Conservation (phyloP, 2,329 filamentous ascomycete species). For the Pseudovirgaria hyperparasitica region DNA sequence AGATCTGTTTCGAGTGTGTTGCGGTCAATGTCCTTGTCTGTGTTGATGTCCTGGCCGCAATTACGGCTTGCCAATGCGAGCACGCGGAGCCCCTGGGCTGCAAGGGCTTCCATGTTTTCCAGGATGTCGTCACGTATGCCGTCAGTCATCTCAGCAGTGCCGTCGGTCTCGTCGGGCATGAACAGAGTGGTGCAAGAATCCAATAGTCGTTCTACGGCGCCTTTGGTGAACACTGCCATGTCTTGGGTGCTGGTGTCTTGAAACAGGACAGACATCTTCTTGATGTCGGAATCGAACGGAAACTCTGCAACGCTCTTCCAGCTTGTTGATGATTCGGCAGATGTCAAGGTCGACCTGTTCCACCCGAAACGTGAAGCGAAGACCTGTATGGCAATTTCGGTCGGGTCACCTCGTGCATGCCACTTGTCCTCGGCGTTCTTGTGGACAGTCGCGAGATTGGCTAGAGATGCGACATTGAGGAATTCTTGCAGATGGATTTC, state of each 20-base stretch:
- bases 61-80: conserved; percentile 48
- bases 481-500: conserved; percentile 37
- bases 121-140: conserved; percentile 45
- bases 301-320: conserved; percentile 46
- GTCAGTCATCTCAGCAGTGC: conserved; percentile 34
- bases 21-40: conserved; percentile 39
- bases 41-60: conserved; percentile 29
- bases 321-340: conserved; percentile 22
- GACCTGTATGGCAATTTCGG: conserved; percentile 64
- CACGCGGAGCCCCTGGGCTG: conserved; percentile 54
- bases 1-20: conserved; percentile 54
- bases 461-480: conserved; percentile 50
- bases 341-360: conserved; percentile 43
- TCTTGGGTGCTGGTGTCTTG: conserved; percentile 26
- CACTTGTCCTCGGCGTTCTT: conserved; percentile 44
- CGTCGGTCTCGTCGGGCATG: conserved; percentile 28
- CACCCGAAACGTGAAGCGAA: conserved; percentile 57
- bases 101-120: conserved; percentile 56
- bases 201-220: conserved; percentile 57
- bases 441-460: conserved; percentile 52
- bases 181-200: conserved; percentile 45
- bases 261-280: conserved; percentile 66
- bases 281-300: conserved; percentile 61
- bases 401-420: conserved; percentile 54
- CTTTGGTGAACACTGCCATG: conserved; percentile 46